Base-by-base conservation (phyloP, 2,329 filamentous ascomycete species). In the Aureobasidium namibiae region DNA sequence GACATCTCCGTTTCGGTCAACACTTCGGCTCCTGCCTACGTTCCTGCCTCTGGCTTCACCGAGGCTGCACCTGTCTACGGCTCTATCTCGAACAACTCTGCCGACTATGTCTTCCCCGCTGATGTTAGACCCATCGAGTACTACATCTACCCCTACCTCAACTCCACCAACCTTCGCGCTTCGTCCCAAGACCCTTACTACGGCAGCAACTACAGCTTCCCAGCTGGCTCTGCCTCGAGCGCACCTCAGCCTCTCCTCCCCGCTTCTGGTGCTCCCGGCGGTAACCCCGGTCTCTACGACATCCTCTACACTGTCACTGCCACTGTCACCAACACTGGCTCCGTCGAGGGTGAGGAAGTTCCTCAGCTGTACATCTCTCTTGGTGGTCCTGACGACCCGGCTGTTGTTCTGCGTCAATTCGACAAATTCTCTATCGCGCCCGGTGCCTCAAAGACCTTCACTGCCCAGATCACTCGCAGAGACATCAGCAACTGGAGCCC, bases 401-500 rank as follows among this genome's bases (percentile, higher is more conserved):
- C 76, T 60, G 74, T 81, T 42, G 80, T 82, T 2, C 84, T 97
- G 14, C 86, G 92, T 62, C 86, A 86, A 45, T 97, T 96, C 67
- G 89, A 95, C 61, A 83, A 90, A 48, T 73, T 96, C 61, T 80
- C 78, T 52, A 85, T 96, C 63, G 77, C 81, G 4, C 81, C 89
- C 0, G 90, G 89, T n/a, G 72, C 83, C 72, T 83, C 80, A 54
- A 78, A 76, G 3, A 82, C 79, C 1, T 95, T 94, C 76, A 78
- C 72, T 0, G 85, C 83, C 0, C 80, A 85, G 16, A 73, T 96
- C 59, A 91, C 85, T 6, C 82, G 92, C 39, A 84, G 90, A 60
- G 92, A 96, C 68, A 65, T 96, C 59, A 90, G 87, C 70, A 94
- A 91, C 76, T 96, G 92, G 92, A 89, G 96, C 65, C 76, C 82